These are phyloP conservation scores for Leishmania mexicana DNA, from an alignment of 208 protist genomes.

Conservation along the genomic window DNA sequence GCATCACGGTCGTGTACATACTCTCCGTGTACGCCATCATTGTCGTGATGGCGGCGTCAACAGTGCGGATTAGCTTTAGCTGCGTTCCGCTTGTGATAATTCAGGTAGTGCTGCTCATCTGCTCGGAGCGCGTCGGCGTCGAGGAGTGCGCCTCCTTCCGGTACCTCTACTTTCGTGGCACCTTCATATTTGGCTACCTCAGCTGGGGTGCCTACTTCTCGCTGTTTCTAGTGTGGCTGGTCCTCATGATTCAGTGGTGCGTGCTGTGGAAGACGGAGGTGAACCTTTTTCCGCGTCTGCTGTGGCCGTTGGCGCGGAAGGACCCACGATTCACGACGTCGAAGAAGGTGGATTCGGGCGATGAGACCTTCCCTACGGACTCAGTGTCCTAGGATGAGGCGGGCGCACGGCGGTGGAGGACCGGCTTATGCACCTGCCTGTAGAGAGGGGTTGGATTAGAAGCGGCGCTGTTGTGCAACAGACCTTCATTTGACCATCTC, in stretches of 20 bases:
- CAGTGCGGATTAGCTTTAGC: slow-evolving; percentile 43
- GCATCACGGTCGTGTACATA: slow-evolving; percentile 38
- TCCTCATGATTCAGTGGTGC: slow-evolving; percentile 35
- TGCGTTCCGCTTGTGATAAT: slow-evolving; percentile 31
- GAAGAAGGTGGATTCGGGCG: background rate
- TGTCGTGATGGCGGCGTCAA: slow-evolving; percentile 11
- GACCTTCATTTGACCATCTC: background rate
- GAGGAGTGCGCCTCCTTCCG: slow-evolving; percentile 7
- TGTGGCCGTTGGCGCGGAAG: slow-evolving; percentile 19
- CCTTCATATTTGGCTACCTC: slow-evolving; percentile 55
- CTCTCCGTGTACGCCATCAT: slow-evolving; percentile 35
- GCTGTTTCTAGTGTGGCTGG: slow-evolving; percentile 45
- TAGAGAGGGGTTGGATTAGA: background rate
- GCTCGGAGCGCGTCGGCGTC: slow-evolving; percentile 10
- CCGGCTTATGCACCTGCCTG: background rate
- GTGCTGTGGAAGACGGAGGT: slow-evolving; percentile 10
- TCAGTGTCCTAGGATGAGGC: background rate
- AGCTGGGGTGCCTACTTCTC: slow-evolving; percentile 34
- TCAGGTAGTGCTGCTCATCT: slow-evolving; percentile 40
- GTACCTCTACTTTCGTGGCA: slow-evolving; percentile 5
- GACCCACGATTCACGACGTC: slow-evolving; percentile 4
- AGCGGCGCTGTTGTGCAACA: background rate
- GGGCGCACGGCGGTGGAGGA: background rate
- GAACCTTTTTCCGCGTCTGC: slow-evolving; percentile 34
- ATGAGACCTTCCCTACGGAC: background rate